A percentile compares a stretch with the other conserved stretches of the same genome.
Conservation (phyloP, 2,329 filamentous ascomycete genomes). For the Monosporascus cannonballus region DNA sequence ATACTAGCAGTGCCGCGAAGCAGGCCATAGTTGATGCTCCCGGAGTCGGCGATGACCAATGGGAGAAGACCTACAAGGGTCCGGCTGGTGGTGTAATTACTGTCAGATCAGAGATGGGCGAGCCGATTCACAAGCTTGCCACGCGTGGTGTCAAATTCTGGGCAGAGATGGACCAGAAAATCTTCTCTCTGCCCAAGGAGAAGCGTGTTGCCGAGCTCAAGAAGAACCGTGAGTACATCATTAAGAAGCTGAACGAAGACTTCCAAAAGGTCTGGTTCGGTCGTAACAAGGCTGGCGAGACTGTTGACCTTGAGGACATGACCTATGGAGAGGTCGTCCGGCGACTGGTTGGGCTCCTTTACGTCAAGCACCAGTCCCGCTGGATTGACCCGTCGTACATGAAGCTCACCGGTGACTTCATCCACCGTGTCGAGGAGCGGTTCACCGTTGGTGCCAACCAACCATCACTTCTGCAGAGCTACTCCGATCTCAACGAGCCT, state of each 20-base stretch:
- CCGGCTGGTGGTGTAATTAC: constrained; percentile 91
- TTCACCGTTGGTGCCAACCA: constrained; percentile 71
- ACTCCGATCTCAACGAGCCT: constrained; percentile 78
- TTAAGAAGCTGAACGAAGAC: constrained; percentile 91
- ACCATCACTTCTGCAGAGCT: constrained; percentile 81
- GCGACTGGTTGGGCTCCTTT: constrained; percentile 84
- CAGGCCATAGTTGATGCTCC: constrained; percentile 82
- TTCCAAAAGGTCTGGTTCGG: constrained; percentile 98
- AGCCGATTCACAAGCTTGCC: constrained; percentile 97
- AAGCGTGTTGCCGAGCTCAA: constrained; percentile 84
- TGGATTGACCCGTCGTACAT: constrained; percentile 88
- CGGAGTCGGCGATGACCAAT: constrained; percentile 74
- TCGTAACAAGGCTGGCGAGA: constrained; percentile 70
- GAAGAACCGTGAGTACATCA: constrained; percentile 85
- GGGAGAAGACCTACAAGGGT: constrained; percentile 92
- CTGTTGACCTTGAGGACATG: constrained; percentile 91
- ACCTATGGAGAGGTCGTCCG: constrained; percentile 84
- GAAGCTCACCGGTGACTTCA: constrained; percentile 86
- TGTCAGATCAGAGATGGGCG: constrained; percentile 97
- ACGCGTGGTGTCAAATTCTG: constrained; percentile 95
- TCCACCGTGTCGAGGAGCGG: constrained; percentile 93
- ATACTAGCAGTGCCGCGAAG: constrained; percentile 83
- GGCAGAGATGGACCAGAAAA: constrained; percentile 98
- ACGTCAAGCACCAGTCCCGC: constrained; percentile 80
- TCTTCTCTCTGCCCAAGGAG: constrained; percentile 92